Evolutionary conservation across 2,329 filamentous ascomycete genomes (phyloP).

Genomic region (Golovinomyces cichoracearum): DNA sequence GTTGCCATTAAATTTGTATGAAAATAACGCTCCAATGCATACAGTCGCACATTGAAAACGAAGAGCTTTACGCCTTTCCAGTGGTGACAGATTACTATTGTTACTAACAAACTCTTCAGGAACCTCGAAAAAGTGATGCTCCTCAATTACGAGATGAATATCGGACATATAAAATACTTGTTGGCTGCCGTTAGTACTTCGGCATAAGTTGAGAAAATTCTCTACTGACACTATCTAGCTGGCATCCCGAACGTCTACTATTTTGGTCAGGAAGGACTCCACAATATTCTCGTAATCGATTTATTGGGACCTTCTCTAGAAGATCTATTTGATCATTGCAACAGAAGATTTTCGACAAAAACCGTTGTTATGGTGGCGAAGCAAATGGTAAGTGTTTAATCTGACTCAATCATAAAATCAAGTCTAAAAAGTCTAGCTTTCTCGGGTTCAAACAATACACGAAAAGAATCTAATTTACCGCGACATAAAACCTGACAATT

Average conservation of each 20-base stretch:
- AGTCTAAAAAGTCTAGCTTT: slow-evolving; percentile 29
- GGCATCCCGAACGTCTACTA: slow-evolving; percentile 99
- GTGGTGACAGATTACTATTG: no score
- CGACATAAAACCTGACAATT: slow-evolving; percentile 98
- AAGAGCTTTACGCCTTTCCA: background rate
- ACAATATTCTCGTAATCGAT: slow-evolving; percentile 97
- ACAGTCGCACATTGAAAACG: slow-evolving; percentile 1
- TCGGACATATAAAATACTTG: slow-evolving; percentile 95
- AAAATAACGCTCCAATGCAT: slow-evolving; percentile 12
- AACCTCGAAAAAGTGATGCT: slow-evolving; percentile 95
- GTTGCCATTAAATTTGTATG: slow-evolving; percentile 97
- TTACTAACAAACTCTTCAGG: slow-evolving; percentile 24
- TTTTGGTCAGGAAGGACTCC: slow-evolving; percentile 91
- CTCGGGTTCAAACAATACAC: slow-evolving; percentile 76
- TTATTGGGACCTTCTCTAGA: slow-evolving; percentile 82
- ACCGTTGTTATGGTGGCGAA: slow-evolving; percentile 98
- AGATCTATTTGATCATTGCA: slow-evolving; percentile 93
- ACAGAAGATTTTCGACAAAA: slow-evolving; percentile 82
- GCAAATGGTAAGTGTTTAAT: slow-evolving; percentile 50
- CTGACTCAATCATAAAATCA: background rate
- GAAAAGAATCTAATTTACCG: slow-evolving; percentile 98
- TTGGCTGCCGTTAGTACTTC: slow-evolving; percentile 72
- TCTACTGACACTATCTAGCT: slow-evolving; percentile 25
- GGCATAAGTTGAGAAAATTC: background rate
- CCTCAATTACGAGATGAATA: slow-evolving; percentile 96